phyloP scores from a whole-genome alignment of 768 basidiomycete genomes.

The Podaxis mareebaensis region DNA sequence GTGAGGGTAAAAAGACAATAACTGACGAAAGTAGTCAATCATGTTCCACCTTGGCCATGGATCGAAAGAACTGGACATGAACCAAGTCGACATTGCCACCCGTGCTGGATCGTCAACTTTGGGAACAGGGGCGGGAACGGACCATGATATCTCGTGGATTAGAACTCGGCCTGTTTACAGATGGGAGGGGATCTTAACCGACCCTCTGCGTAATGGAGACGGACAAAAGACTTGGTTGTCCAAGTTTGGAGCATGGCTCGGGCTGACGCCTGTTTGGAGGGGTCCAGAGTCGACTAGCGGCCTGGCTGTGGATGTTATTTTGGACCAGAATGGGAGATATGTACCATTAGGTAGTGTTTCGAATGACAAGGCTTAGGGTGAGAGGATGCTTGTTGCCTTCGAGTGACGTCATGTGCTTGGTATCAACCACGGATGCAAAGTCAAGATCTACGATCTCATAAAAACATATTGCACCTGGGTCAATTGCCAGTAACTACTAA shows the following conservation, averaged over 20 bases:
- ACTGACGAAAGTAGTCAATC: slow-evolving; percentile 45
- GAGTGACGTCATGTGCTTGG: slow-evolving; percentile 11
- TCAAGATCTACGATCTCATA: neutral
- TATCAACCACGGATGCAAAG: neutral
- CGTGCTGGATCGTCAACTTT: slow-evolving; percentile 52
- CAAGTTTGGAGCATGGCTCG: slow-evolving; percentile 70
- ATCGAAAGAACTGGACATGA: slow-evolving; percentile 57
- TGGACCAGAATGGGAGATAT: slow-evolving; percentile 56
- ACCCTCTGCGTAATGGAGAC: slow-evolving; percentile 43
- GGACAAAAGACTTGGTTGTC: slow-evolving; percentile 41
- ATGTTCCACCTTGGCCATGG: slow-evolving; percentile 63
- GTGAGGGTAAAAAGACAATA: neutral
- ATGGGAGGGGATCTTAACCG: slow-evolving; percentile 70
- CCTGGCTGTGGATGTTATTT: slow-evolving; percentile 56
- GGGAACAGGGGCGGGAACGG: slow-evolving; percentile 71
- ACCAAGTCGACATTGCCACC: slow-evolving; percentile 57
- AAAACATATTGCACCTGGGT: neutral
- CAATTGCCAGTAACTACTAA: neutral
- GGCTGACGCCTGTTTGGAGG: slow-evolving; percentile 64
- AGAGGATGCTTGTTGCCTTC: neutral
- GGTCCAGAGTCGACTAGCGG: slow-evolving; percentile 51
- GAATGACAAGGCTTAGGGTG: slow-evolving; percentile 1
- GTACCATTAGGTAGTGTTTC: slow-evolving; percentile 38
- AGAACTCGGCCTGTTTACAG: slow-evolving; percentile 61
- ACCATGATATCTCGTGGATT: slow-evolving; percentile 64